Evolutionary conservation across 208 protist species (phyloP), one percentile per base, ranked within the genome.

Genomic region (Acanthamoeba castellanii): DNA sequence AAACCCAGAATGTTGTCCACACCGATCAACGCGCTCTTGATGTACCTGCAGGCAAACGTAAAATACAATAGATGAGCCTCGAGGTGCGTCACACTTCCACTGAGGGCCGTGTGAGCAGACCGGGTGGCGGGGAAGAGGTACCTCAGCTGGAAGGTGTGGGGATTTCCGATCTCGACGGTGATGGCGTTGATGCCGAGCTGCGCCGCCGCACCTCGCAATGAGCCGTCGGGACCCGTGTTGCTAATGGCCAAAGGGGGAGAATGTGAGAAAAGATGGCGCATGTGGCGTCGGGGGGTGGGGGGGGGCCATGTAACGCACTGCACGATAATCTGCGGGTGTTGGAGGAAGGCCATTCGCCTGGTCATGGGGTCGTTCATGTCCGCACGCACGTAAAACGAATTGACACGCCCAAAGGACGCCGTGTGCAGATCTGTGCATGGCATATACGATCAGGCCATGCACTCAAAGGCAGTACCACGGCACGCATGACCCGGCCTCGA

Each of bases 161-260:
- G 95, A 66, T 97, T 93, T 18, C 96, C 96, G 30, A 97, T 96
- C 55, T 97, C 96, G 22, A 97, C 96, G 47, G 95, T 96, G 66
- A 97, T 96, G 25, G 94, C 61, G n/a, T 66, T 93, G 59, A 95
- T 96, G 32, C 94, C 90, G 13, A 88, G 32, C 27, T 95, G 50
- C 5, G 68, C 55, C 13, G 94, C 93, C 3, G 95, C 96, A 16
- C 70, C 61, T 22, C 96, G 95, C 32, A 97, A 50, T 7, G 95
- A 96, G 30, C 96, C 95, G 32, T 97, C 96, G n/a, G 94, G 94
- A 0, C 92, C 95, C 16, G 96, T 96, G 92, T 97, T 97, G 94
- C 70, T 95, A 78, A 27, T 25, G 13, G 47, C 52, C 16, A 57
- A 20, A 18, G 66, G 18, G 27, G 66, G 18, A 91, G 32, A 52